Evolutionary conservation across 495 filamentous ascomycete species (phyloP).

Genomic region (Hypoxylon lienhwacheense): DNA sequence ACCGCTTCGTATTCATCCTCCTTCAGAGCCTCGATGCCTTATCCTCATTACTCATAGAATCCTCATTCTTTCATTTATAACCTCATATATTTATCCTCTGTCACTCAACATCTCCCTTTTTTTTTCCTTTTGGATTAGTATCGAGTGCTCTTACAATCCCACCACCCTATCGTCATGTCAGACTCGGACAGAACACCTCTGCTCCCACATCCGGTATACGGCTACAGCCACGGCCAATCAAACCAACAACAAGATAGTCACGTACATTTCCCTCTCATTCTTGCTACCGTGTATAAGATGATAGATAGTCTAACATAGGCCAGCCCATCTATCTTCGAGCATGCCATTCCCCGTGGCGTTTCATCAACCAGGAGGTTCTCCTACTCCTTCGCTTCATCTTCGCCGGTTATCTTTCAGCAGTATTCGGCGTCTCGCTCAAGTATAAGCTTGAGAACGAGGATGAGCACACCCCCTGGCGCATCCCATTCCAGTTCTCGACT

Average conservation of each 20-base stretch:
- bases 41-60: not conserved
- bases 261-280: constrained; percentile 31
- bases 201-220: constrained; percentile 39
- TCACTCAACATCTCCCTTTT: too few species aligned
- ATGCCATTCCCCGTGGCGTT: constrained; percentile 54
- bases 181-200: constrained; percentile 44
- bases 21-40: constrained; percentile 4
- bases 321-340: constrained; percentile 54
- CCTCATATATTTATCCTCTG: constrained; percentile 24
- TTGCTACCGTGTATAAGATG: not conserved
- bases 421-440: constrained; percentile 43
- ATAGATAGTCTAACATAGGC: constrained; percentile 17
- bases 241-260: constrained; percentile 32
- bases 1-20: not conserved
- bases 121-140: too few species aligned
- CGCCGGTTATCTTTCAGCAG: constrained; percentile 47
- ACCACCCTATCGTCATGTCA: constrained; percentile 16
- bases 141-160: constrained; percentile 1
- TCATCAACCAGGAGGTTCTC: constrained; percentile 48
- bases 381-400: constrained; percentile 45
- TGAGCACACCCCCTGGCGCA: constrained; percentile 39
- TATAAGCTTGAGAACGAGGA: constrained; percentile 44
- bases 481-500: constrained; percentile 53
- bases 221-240: constrained; percentile 2
- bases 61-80: not conserved